Evolutionary conservation across 371 early-diverging fungal species (phyloP).

Genomic region (Mucor mucedo): DNA sequence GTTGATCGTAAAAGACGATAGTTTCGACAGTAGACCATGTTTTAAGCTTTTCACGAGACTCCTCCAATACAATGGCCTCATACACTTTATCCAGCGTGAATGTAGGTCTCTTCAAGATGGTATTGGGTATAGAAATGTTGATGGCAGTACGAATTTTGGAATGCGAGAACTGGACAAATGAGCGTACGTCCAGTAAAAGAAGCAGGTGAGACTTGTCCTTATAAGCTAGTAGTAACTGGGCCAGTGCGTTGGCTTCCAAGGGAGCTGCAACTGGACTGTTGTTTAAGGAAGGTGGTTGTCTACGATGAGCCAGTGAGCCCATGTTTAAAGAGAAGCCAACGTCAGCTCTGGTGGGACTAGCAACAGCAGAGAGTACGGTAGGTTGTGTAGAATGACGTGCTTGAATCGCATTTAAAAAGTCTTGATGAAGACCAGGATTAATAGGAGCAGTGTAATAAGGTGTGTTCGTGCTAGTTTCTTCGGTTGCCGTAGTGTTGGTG

Average conservation of each 20-base stretch:
- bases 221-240: constrained; percentile 8
- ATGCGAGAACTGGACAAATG: constrained; percentile 54
- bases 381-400: constrained; percentile 49
- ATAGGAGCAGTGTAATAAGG: constrained; percentile 59
- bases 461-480: constrained; percentile 28
- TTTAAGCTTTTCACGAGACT: constrained; percentile 41
- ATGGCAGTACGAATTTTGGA: constrained; percentile 53
- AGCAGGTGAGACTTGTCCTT: constrained; percentile 14
- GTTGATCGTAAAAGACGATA: constrained; percentile 65
- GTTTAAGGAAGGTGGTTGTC: constrained; percentile 11
- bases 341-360: constrained; percentile 5
- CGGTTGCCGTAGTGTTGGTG: constrained; percentile 14
- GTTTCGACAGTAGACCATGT: constrained; percentile 51
- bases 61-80: constrained; percentile 57
- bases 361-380: constrained; percentile 24
- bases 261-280: background rate
- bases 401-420: constrained; percentile 56
- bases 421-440: constrained; percentile 49
- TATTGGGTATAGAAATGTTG: constrained; percentile 63
- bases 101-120: constrained; percentile 62
- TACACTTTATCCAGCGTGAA: constrained; percentile 62
- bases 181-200: constrained; percentile 61
- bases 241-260: constrained; percentile 13
- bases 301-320: constrained; percentile 28
- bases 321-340: constrained; percentile 20